Evolutionary conservation across 192 early-diverging fungal genomes (phyloP).

Genomic region (Cetraspora pellucida): DNA sequence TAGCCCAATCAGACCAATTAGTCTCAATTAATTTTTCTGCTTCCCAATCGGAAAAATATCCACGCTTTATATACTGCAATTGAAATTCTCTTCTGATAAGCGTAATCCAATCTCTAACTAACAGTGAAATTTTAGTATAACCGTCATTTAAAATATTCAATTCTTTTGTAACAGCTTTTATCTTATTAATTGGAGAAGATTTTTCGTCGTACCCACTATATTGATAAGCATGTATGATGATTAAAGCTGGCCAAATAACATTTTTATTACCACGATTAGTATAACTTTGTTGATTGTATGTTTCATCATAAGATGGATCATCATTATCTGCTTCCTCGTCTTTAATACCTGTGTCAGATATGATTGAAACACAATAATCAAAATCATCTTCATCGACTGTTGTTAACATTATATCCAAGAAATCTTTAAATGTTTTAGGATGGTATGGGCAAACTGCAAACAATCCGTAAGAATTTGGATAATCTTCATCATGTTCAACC

Average conservation of each 20-base stretch:
- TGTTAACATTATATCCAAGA: not conserved
- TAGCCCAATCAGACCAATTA: not conserved
- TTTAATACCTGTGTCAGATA: not conserved
- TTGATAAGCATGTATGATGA: not conserved
- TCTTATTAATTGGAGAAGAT: not conserved
- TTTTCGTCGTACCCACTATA: not conserved
- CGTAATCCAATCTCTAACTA: not conserved
- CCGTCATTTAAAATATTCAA: not conserved
- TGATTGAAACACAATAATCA: not conserved
- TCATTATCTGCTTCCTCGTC: slow-evolving; percentile 15
- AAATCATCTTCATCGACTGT: not conserved
- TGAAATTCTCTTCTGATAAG: slow-evolving; percentile 1
- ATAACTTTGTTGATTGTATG: not conserved
- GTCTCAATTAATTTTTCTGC: not conserved
- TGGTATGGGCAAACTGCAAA: not conserved
- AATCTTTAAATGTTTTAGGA: not conserved
- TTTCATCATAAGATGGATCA: not conserved
- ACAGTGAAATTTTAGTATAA: not conserved
- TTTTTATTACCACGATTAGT: not conserved
- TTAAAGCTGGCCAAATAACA: not conserved
- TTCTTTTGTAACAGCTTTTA: not conserved
- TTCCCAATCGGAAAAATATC: not conserved
- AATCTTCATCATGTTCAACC: not conserved
- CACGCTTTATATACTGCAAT: slow-evolving; percentile 1
- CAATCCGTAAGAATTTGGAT: not conserved